Percentiles rank a stretch among this genome's conserved stretches.
Evolutionary conservation across 768 basidiomycete genomes (phyloP).

Genomic region (Dendrothele bispora): DNA sequence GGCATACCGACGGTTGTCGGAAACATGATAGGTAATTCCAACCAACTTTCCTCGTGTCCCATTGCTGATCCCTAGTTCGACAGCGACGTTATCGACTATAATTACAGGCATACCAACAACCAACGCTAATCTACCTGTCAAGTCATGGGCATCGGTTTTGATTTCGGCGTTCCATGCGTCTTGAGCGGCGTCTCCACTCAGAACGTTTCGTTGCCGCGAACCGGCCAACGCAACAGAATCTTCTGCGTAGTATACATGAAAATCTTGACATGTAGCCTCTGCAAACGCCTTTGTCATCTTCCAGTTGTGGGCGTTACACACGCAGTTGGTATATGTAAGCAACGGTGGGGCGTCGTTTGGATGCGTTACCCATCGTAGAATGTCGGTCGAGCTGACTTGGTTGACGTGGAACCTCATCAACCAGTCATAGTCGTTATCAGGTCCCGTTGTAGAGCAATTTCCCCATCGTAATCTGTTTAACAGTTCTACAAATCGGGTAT

Average conservation of each 20-base stretch:
- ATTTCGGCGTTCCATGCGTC: constrained; percentile 16
- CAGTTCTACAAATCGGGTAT: constrained; percentile 7
- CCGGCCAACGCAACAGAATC: too few species aligned
- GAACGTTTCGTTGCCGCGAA: not conserved
- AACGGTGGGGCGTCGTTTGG: constrained; percentile 9
- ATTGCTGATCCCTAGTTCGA: constrained; percentile 16
- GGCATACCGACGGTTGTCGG: constrained; percentile 11
- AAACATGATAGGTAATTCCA: constrained; percentile 5
- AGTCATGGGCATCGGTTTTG: constrained; percentile 9
- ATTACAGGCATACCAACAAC: constrained; percentile 16
- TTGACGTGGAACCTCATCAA: constrained; percentile 5
- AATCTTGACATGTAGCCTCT: constrained; percentile 6
- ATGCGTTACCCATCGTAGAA: constrained; percentile 5
- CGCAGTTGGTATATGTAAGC: constrained; percentile 12
- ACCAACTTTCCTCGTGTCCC: constrained; percentile 12
- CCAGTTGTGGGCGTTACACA: constrained; percentile 15
- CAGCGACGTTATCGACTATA: constrained; percentile 15
- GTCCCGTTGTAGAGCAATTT: constrained; percentile 8
- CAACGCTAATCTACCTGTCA: constrained; percentile 13
- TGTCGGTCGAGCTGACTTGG: not conserved
- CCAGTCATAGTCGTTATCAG: constrained; percentile 10
- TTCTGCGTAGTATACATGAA: constrained; percentile 7
- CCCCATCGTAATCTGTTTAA: constrained; percentile 10
- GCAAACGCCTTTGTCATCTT: constrained; percentile 10
- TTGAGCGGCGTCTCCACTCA: constrained; percentile 6